phyloP scores from a whole-genome alignment of 1,284 basidiomycete genomes.

The Pyrrhoderma lamaoense region DNA sequence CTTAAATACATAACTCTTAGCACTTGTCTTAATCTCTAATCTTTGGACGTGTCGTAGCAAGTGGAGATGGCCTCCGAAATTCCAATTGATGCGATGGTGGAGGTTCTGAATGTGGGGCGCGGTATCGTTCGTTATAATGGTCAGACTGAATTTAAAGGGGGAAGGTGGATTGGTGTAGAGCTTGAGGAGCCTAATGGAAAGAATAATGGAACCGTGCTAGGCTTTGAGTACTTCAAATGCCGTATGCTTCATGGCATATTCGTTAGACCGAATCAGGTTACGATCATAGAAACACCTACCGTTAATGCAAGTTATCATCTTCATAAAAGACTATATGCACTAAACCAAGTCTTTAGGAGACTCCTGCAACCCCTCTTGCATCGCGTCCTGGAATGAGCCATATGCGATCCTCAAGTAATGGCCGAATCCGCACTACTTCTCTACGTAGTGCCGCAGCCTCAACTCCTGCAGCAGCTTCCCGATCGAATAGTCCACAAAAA shows the following conservation, averaged over 20 bases:
- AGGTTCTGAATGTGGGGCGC: conserved; percentile 61
- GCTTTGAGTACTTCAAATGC: conserved; percentile 81
- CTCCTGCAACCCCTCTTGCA: conserved; percentile 19
- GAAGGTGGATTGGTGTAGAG: conserved; percentile 95
- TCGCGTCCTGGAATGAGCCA: conserved; percentile 30
- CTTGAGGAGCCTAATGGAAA: conserved; percentile 81
- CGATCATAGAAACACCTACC: conserved; percentile 35
- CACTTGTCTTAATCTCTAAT: neutral
- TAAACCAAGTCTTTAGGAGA: conserved; percentile 21
- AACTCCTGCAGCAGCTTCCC: conserved; percentile 27
- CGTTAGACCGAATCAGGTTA: conserved; percentile 84
- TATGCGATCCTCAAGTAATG: conserved; percentile 35
- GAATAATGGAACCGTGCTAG: conserved; percentile 91
- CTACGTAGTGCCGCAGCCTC: conserved; percentile 27
- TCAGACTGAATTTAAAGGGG: conserved; percentile 75
- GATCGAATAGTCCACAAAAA: conserved; percentile 41
- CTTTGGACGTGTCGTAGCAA: neutral
- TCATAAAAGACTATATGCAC: neutral
- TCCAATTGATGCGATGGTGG: conserved; percentile 59
- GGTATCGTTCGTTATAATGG: conserved; percentile 88
- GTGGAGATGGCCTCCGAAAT: conserved; percentile 28
- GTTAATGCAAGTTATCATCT: conserved; percentile 5
- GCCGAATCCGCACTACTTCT: conserved; percentile 32
- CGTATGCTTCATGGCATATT: conserved; percentile 80
- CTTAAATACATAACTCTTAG: no score